phyloP scores from a whole-genome alignment of 371 early-diverging fungal genomes.

The Chytridium lagenaria region DNA sequence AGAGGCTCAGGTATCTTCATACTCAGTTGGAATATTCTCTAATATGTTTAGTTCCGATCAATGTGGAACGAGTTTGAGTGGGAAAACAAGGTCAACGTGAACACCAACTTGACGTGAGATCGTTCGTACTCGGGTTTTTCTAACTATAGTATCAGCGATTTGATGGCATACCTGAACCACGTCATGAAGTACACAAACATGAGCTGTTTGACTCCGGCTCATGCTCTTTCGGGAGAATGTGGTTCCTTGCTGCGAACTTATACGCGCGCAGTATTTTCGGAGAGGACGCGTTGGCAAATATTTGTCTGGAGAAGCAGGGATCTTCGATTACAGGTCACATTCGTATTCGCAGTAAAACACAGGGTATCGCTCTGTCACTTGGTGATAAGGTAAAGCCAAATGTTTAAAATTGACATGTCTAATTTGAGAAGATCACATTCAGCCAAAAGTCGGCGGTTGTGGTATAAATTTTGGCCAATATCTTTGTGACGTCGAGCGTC shows the following conservation, averaged over 20 bases:
- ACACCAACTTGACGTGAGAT: slow-evolving; percentile 82
- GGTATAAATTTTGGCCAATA: not conserved
- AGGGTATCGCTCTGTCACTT: slow-evolving; percentile 94
- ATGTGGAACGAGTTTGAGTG: slow-evolving; percentile 99
- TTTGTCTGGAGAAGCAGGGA: slow-evolving; percentile 77
- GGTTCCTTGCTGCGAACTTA: slow-evolving; percentile 96
- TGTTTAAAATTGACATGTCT: not conserved
- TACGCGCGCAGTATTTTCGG: slow-evolving; percentile 96
- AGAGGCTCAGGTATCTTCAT: slow-evolving; percentile 71
- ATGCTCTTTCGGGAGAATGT: slow-evolving; percentile 91
- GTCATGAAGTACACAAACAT: slow-evolving; percentile 95
- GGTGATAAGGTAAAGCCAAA: slow-evolving; percentile 65
- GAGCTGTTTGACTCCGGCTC: slow-evolving; percentile 92
- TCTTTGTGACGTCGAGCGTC: too few relatives aligned
- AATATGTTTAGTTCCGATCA: slow-evolving; percentile 74
- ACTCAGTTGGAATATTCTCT: slow-evolving; percentile 7
- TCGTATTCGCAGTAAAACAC: slow-evolving; percentile 95
- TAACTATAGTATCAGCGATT: slow-evolving; percentile 60
- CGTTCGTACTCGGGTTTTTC: not conserved
- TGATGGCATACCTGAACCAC: slow-evolving; percentile 83
- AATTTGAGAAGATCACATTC: slow-evolving; percentile 22
- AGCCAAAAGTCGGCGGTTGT: slow-evolving; percentile 23
- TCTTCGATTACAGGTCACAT: slow-evolving; percentile 87
- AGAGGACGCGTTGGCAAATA: slow-evolving; percentile 96
- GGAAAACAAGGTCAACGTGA: slow-evolving; percentile 98